Evolutionary conservation across 208 protist genomes (phyloP).

Genomic region (Tetramitus jugosus): DNA sequence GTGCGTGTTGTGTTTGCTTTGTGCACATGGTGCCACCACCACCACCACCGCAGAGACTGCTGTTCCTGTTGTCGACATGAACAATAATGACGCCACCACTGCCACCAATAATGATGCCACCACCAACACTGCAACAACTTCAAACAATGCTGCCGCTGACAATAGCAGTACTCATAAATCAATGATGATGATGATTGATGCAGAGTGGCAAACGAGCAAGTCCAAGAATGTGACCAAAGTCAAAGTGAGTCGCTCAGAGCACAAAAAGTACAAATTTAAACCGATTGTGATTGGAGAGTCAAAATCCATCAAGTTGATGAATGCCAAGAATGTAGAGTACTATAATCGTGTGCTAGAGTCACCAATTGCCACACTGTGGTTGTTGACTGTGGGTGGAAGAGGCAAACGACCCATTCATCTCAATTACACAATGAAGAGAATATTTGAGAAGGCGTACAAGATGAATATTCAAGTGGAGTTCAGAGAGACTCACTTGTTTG

Average conservation of each 20-base stretch:
- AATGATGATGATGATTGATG: neutral
- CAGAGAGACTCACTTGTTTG: neutral
- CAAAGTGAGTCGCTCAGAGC: neutral
- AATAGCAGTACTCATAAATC: neutral
- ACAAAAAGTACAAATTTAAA: constrained; percentile 1
- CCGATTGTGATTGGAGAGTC: neutral
- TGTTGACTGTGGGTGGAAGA: constrained; percentile 6
- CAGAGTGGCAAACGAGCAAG: neutral
- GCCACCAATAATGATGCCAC: no score
- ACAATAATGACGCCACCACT: no score
- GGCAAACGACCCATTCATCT: neutral
- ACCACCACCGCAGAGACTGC: no score
- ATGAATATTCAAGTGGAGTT: constrained; percentile 6
- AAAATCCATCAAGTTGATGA: neutral
- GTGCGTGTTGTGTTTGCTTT: no score
- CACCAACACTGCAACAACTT: no score
- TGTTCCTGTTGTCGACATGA: no score
- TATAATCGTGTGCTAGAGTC: neutral
- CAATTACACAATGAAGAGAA: neutral
- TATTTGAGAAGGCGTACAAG: constrained; percentile 7
- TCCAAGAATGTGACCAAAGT: neutral
- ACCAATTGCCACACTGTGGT: neutral
- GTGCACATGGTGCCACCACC: no score
- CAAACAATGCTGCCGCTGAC: neutral
- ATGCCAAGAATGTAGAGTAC: constrained; percentile 1